Base-by-base conservation (phyloP, 495 filamentous ascomycete species). In the Lophium mytilinum region DNA sequence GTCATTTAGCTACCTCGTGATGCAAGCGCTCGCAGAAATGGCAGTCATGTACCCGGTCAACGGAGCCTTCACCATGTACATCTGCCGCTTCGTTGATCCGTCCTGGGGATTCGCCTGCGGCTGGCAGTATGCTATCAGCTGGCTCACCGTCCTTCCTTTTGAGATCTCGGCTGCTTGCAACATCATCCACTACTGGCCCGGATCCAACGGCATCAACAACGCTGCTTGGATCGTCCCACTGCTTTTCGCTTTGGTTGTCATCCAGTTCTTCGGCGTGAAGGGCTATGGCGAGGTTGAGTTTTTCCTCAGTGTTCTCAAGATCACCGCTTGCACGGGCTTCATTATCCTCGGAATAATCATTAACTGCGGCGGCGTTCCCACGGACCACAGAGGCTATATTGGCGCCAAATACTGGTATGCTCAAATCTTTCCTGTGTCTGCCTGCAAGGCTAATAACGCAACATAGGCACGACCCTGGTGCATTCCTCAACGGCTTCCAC, bases 341-440 rank as follows among this genome's bases (percentile, higher is more conserved):
- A 85, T 90, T 66, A 78, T 90, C 63, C 78, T 89, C 52, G 77
- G 77, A n/a, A 69, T 90, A 30, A 73, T 89, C 39, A 76, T 89
- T 42, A 82, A 87, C 60, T 77, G 78, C 42, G 87, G 87, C 35
- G 87, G 84, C 58, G 83, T 79, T 7, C 78, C 78, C 49, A 60
- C 69, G 5, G 75, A 76, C 36, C 68, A 49, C 42, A 50, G 58
- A 17, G 63, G 64, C 46, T 68, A 68, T 40, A 56, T 64, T 56
- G 66, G 66, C 2, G 56, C 41, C 14, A 43, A 50, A 35, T 64
- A 62, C 47, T 68, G 61, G 57, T 50, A 66, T 35, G 54, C 39
- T 30, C 64, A 53, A 43, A 42, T 17, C 21, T 21, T 42, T 33
- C 0, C 36, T 47, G 53, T 48, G 42, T 40, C 41, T 55, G 35